phyloP scores from a whole-genome alignment of 805 yeast species.

The Metschnikowia anglica region DNA sequence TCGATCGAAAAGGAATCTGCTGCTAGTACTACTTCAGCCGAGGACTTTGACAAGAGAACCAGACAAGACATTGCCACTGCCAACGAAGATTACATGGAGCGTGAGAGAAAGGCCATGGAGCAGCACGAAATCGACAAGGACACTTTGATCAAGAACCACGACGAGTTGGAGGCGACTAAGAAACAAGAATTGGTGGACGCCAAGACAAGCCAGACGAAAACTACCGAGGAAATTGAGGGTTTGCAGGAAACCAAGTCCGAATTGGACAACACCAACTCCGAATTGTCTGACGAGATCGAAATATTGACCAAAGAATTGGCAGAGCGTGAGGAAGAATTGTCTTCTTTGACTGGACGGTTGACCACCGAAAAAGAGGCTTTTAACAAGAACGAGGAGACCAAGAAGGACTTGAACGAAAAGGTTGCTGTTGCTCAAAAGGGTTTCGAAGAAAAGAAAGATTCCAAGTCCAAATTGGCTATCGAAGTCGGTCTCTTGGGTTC shows the following conservation, averaged over 20 bases:
- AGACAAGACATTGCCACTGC: constrained; percentile 46
- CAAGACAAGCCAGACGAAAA: constrained; percentile 40
- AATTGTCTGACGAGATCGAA: constrained; percentile 39
- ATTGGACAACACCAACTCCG: constrained; percentile 39
- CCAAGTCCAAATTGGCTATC: constrained; percentile 36
- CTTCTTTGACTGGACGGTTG: constrained; percentile 34
- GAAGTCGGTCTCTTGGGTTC: constrained; percentile 46
- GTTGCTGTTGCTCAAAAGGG: constrained; percentile 37
- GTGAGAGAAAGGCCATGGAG: constrained; percentile 47
- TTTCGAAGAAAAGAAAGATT: constrained; percentile 37
- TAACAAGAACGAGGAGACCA: constrained; percentile 30
- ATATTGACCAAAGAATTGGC: constrained; percentile 43
- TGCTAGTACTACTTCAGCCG: constrained; percentile 31
- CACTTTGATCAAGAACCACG: constrained; percentile 42
- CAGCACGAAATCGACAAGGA: constrained; percentile 47
- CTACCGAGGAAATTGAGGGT: constrained; percentile 45
- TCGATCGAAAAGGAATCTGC: constrained; percentile 24
- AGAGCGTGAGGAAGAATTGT: constrained; percentile 36
- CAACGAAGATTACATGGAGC: constrained; percentile 42
- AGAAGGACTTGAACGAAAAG: constrained; percentile 43
- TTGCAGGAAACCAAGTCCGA: constrained; percentile 44
- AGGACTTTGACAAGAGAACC: constrained; percentile 41
- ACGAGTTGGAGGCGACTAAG: constrained; percentile 45
- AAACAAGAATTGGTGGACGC: constrained; percentile 44
- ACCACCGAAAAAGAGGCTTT: constrained; percentile 31